Conservation (phyloP, 2,329 filamentous ascomycete species). For the Polytolypa hystricis region DNA sequence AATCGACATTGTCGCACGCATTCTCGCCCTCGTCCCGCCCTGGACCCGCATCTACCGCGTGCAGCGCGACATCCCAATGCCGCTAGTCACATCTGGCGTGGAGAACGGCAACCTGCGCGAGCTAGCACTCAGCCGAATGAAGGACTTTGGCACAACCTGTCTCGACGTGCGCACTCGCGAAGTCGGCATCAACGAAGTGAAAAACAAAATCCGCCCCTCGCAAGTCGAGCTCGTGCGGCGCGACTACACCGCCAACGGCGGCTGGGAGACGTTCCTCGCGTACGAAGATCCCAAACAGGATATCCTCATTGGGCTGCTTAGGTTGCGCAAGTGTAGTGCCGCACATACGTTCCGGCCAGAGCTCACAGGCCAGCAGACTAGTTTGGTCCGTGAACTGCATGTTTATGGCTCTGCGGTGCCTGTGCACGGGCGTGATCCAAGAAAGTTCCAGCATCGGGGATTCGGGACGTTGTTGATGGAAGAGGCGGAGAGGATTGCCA, state of each 20-base stretch:
- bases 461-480: conserved; percentile 97
- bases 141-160: conserved; percentile 94
- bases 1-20: conserved; percentile 92
- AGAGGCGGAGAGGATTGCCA: conserved; percentile 88
- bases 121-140: conserved; percentile 91
- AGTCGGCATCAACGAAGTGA: conserved; percentile 97
- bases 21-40: conserved; percentile 83
- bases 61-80: conserved; percentile 99
- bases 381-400: conserved; percentile 85
- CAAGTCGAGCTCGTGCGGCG: conserved; percentile 90
- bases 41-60: conserved; percentile 99
- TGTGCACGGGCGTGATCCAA: conserved; percentile 84
- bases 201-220: conserved; percentile 93
- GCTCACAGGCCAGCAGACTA: conserved; percentile 74
- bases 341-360: conserved; percentile 90
- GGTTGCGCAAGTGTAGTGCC: conserved; percentile 78
- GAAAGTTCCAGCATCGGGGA: conserved; percentile 97
- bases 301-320: conserved; percentile 82
- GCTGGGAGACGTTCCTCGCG: conserved; percentile 96
- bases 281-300: conserved; percentile 99
- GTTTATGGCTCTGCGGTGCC: conserved; percentile 97
- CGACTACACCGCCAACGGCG: conserved; percentile 89
- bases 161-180: conserved; percentile 93
- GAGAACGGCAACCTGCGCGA: conserved; percentile 96
- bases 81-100: conserved; percentile 92